Percentiles rank a stretch among this genome's conserved stretches.
Evolutionary conservation across 2,329 filamentous ascomycete species (phyloP).

Genomic region (Sarocladium oryzae): DNA sequence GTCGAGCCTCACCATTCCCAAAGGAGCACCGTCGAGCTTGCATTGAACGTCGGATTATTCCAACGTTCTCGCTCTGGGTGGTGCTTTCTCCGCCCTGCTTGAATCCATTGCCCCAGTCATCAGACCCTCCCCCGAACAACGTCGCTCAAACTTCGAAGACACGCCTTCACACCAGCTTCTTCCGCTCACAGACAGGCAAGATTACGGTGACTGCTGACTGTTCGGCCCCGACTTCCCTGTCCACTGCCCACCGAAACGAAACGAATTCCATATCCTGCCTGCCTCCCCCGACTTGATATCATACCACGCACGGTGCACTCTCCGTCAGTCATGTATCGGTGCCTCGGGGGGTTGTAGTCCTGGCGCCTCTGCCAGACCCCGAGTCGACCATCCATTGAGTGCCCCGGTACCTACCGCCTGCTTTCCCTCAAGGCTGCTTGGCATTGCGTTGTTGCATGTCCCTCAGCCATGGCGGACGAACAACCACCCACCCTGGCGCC

Average conservation of each 20-base stretch:
- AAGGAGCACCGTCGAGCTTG: background rate
- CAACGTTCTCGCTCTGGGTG: background rate
- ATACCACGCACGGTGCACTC: background rate
- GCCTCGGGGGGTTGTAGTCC: slow-evolving; percentile 38
- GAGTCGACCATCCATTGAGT: slow-evolving; percentile 16
- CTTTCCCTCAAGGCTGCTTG: background rate
- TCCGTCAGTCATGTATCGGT: slow-evolving; percentile 39
- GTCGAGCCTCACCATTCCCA: background rate
- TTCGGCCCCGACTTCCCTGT: background rate
- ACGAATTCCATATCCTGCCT: background rate
- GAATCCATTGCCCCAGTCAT: background rate
- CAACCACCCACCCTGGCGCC: slow-evolving; percentile 37
- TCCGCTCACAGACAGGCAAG: background rate
- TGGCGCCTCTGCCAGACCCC: slow-evolving; percentile 39
- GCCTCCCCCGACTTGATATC: background rate
- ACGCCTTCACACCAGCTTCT: background rate
- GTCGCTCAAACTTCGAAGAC: background rate
- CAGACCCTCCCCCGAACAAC: background rate
- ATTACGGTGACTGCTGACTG: background rate
- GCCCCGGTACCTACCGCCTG: slow-evolving; percentile 12
- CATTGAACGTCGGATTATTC: background rate
- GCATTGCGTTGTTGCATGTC: background rate
- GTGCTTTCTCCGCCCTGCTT: background rate
- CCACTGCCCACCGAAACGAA: background rate
- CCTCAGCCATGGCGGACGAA: slow-evolving; percentile 36